Conservation (phyloP, 1,284 basidiomycete genomes). For the Microstroma glucosiphilum region DNA sequence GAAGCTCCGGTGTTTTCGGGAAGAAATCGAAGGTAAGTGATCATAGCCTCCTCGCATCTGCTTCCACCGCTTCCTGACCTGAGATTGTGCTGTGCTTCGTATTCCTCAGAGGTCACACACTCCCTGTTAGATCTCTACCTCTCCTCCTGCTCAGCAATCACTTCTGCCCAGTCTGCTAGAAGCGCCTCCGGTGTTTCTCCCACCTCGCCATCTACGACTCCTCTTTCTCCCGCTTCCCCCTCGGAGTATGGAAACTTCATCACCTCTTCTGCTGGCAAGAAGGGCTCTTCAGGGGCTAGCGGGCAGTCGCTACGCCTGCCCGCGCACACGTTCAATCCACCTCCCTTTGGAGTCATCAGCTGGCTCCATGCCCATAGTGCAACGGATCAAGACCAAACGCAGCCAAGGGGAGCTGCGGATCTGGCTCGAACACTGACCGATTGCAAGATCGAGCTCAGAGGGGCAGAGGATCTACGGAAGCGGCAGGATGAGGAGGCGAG, state of each 20-base stretch:
- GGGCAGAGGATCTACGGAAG: too few relatives aligned
- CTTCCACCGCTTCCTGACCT: not conserved
- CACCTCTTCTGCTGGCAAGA: not conserved
- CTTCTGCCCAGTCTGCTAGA: too few relatives aligned
- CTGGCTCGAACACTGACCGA: too few relatives aligned
- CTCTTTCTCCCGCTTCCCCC: conserved; percentile 1
- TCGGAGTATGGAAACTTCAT: not conserved
- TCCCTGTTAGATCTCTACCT: conserved; percentile 11
- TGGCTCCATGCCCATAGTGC: not conserved
- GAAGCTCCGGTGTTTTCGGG: not conserved
- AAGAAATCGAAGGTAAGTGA: conserved; percentile 11
- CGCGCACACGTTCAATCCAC: not conserved
- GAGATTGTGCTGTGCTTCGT: not conserved
- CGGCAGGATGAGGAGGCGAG: too few relatives aligned
- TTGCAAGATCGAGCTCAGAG: too few relatives aligned
- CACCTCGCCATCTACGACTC: not conserved
- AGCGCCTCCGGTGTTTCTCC: not conserved
- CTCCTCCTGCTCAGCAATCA: conserved; percentile 1
- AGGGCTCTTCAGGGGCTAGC: not conserved
- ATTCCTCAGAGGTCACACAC: conserved; percentile 12
- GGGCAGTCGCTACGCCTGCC: conserved; percentile 58
- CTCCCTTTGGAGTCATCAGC: not conserved
- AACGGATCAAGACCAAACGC: too few relatives aligned
- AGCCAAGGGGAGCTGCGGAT: too few relatives aligned
- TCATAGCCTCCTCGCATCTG: not conserved